Evolutionary conservation across 768 basidiomycete species (phyloP).

Genomic region (Hypholoma sublateritium): DNA sequence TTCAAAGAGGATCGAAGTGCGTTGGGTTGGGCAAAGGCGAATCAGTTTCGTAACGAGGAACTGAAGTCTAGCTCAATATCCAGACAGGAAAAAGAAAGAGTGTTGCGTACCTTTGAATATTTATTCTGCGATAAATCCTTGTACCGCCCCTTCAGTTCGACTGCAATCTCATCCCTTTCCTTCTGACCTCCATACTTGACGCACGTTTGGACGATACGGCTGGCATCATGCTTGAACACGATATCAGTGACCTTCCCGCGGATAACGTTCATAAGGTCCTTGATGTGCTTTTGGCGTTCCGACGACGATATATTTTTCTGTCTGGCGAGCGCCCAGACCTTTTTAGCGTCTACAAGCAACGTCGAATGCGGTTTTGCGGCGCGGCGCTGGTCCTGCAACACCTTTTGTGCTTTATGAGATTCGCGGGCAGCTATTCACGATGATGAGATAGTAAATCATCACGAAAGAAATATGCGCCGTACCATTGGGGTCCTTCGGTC

Average conservation of each 20-base stretch:
- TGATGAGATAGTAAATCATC: not conserved
- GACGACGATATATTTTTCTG: slow-evolving; percentile 67
- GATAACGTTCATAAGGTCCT: slow-evolving; percentile 72
- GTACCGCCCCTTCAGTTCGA: slow-evolving; percentile 80
- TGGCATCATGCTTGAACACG: slow-evolving; percentile 90
- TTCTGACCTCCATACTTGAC: slow-evolving; percentile 78
- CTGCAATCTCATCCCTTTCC: slow-evolving; percentile 79
- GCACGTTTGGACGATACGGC: slow-evolving; percentile 77
- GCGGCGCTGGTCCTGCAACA: slow-evolving; percentile 63
- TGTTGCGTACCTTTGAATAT: slow-evolving; percentile 77
- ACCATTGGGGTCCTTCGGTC: slow-evolving; percentile 64
- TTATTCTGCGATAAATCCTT: slow-evolving; percentile 79
- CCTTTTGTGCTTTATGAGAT: slow-evolving; percentile 71
- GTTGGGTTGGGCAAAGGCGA: slow-evolving; percentile 70
- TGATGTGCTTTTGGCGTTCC: slow-evolving; percentile 75
- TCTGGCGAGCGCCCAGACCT: slow-evolving; percentile 73
- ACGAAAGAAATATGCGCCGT: slow-evolving; percentile 10
- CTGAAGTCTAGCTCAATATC: slow-evolving; percentile 31
- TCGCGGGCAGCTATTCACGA: slow-evolving; percentile 54
- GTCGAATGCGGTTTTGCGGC: slow-evolving; percentile 78
- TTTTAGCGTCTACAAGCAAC: slow-evolving; percentile 70
- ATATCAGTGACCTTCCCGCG: slow-evolving; percentile 84
- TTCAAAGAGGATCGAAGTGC: slow-evolving; percentile 73
- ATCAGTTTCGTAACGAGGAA: slow-evolving; percentile 83
- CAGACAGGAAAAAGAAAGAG: not conserved